Evolutionary conservation across 2,329 filamentous ascomycete genomes (phyloP), one percentile per base, ranked within the genome.

Genomic region (Cephalotrichum gorgonifer): DNA sequence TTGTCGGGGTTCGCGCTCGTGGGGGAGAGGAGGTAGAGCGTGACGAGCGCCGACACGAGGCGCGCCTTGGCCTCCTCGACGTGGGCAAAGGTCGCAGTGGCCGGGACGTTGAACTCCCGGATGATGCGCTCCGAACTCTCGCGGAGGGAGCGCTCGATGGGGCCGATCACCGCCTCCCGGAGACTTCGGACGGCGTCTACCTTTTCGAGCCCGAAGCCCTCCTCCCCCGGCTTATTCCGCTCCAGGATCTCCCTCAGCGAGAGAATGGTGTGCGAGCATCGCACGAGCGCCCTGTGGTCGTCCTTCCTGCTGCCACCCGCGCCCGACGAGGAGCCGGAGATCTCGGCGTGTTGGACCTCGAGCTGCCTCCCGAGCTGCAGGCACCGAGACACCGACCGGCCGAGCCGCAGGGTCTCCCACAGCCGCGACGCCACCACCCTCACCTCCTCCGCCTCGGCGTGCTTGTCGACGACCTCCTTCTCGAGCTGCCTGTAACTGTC

Each of bases 401-500:
- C 86, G 2, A 97, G 71, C 52, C 81, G 78, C 52, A 95, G 73
- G 0, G 90, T 88, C 58, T 87, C 80, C 75, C 88, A 88, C 26
- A 96, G 75, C 11, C 89, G 78, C 58, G 86, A 79, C 1, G 88
- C 86, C 11, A 88, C 86, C 47, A 83, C 67, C 9, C 84, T 78
- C 7, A 95, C 86, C 65, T 93, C 82, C 50, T 94, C 86, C 0
- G 93, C 91, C 50, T 85, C 83, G 58, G 88, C 85, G 70, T 95
- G 87, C 57, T 91, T 88, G 58, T 85, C 79, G 47, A 88, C 75
- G 41, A 97, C 89, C 62, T 97, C 88, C 61, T 81, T 85, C 66
- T 95, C 85, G 25, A 97, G 74, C 55, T 91, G 81, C 54, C 80
- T 79, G 69, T 95, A 96, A 62, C 86, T 89, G 58, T 89, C 83